Base-by-base conservation (phyloP, 306 rosid genomes). In the Medicago lupulina region DNA sequence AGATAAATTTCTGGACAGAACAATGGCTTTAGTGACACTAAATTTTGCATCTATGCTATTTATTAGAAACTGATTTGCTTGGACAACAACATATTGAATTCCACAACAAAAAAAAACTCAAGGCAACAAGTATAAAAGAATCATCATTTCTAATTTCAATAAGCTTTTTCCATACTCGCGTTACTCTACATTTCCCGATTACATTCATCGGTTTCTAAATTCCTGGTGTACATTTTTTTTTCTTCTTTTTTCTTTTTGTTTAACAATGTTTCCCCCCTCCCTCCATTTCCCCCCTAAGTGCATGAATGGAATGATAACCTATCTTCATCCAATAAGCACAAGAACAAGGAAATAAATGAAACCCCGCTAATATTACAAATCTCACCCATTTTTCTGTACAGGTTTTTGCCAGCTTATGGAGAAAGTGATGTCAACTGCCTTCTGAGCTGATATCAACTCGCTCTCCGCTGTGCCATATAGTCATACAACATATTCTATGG, bases 301-400 rank as follows among this genome's bases (percentile, higher is more conserved):
- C 91, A 68, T 76, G 31, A 72, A 76, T 76, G 87, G 89, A 87
- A 77, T 46, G 77, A 75, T 71, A 64, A 73, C 79, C 84, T 39
- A 86, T 67, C 59, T 74, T 66, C 79, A 74, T 71, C 89, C 88
- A 80, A 81, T 66, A 71, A 85, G 93, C 93, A 86, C 84, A 86
- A 78, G 83, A 83, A 88, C 86, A 82, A 84, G 78, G 80, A 79
- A 89, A 85, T 67, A 86, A 88, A 86, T 79, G 79, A 76, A 88
- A 84, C 87, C 84, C 94, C 78, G 81, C 90, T 89, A 86, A 87
- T 61, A 86, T 85, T 88, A 90, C 96, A 95, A 80, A 74, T 84
- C 90, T 84, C 92, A 80, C 93, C 96, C 90, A 77, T 71, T 85
- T 82, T 85, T 81, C 96, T 95, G 91, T 92, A 92, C 98, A 92